Evolutionary conservation across 768 basidiomycete genomes (phyloP).

Genomic region (Tulasnella calospora): DNA sequence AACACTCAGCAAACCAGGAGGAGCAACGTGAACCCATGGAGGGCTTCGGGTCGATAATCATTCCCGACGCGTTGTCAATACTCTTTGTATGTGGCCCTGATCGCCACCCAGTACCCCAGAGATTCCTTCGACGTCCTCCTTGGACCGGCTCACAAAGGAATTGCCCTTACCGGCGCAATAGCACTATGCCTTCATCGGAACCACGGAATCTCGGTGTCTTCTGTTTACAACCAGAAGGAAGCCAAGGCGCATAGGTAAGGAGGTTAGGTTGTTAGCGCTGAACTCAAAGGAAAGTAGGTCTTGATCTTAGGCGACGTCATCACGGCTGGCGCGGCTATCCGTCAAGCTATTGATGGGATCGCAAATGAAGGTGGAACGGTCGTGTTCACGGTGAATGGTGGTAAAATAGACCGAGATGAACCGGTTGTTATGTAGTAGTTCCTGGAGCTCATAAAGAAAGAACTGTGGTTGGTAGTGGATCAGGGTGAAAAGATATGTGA

Average conservation of each 20-base stretch:
- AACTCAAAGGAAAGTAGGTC: conserved; percentile 73
- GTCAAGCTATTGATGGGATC: conserved; percentile 75
- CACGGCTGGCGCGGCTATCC: conserved; percentile 84
- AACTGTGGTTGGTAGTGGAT: too few relatives aligned
- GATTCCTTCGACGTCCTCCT: conserved; percentile 73
- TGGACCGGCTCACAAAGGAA: conserved; percentile 97
- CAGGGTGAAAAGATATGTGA: too few relatives aligned
- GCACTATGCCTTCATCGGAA: conserved; percentile 66
- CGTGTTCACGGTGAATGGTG: conserved; percentile 37
- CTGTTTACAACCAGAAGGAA: conserved; percentile 93
- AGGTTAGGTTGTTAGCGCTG: conserved; percentile 79
- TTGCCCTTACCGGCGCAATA: conserved; percentile 83
- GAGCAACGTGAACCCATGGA: neutral
- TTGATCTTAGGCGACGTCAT: conserved; percentile 95
- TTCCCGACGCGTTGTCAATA: conserved; percentile 59
- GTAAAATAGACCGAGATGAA: too few relatives aligned
- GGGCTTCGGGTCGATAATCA: conserved; percentile 45
- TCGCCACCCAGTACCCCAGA: conserved; percentile 46
- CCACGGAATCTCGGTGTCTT: conserved; percentile 63
- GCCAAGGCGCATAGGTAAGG: conserved; percentile 96
- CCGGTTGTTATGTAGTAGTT: too few relatives aligned
- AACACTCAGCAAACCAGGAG: neutral
- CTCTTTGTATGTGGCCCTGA: conserved; percentile 76
- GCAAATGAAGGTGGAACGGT: conserved; percentile 65
- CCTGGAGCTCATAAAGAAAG: too few relatives aligned